Percentiles rank a stretch among this genome's conserved stretches.
Conservation (phyloP, 176 grass and related monocot species). For the Oryza brachyantha region DNA sequence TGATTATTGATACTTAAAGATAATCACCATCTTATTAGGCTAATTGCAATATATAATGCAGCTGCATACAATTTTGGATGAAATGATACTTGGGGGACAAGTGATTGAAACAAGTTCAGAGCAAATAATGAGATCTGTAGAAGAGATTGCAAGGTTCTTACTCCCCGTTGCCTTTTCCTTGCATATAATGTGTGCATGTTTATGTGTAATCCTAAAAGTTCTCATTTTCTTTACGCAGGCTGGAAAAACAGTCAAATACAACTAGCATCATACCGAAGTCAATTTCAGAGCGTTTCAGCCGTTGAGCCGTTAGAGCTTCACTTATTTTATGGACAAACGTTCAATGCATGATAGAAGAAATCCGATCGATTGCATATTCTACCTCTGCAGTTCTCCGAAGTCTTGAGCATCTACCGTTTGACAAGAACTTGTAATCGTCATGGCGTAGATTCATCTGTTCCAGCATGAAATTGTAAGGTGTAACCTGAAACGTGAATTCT, state of each 20-base stretch:
- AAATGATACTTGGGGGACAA: conserved; percentile 90
- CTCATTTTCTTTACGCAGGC: conserved; percentile 33
- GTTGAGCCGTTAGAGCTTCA: conserved; percentile 13
- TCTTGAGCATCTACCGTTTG: neutral
- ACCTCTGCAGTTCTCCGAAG: conserved; percentile 16
- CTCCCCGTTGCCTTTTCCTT: neutral
- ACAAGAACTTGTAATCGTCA: neutral
- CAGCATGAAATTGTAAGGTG: neutral
- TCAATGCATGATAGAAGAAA: conserved; percentile 6
- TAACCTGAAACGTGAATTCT: neutral
- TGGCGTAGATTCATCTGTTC: neutral
- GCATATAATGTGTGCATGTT: neutral
- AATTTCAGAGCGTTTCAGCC: conserved; percentile 66
- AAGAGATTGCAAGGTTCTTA: conserved; percentile 66
- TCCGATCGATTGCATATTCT: neutral
- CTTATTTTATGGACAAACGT: neutral
- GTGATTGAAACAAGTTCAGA: conserved; percentile 89
- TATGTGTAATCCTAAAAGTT: neutral
- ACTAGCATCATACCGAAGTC: conserved; percentile 79
- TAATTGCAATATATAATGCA: conserved; percentile 43
- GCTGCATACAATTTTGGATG: conserved; percentile 89
- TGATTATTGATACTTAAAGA: neutral
- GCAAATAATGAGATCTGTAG: conserved; percentile 65
- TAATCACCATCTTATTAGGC: neutral
- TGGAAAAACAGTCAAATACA: conserved; percentile 82